These are phyloP conservation scores for Cercophora samala DNA, from an alignment of 495 filamentous ascomycete genomes.

Conservation along the genomic window DNA sequence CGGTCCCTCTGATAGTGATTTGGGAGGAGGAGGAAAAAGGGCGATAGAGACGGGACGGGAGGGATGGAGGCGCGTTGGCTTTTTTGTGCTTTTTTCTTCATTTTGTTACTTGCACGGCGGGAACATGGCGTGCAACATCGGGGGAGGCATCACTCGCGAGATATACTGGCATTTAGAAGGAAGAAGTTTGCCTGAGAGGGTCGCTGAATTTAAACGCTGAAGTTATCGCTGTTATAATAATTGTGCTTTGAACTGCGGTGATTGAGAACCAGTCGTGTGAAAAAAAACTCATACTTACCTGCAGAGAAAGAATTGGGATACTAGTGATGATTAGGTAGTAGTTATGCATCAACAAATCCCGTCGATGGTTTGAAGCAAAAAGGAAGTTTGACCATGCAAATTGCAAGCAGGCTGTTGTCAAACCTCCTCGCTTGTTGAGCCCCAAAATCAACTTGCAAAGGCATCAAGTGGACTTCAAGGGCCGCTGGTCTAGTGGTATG, in stretches of 20 bases:
- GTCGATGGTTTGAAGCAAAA: too few relatives aligned
- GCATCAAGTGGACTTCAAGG: background rate
- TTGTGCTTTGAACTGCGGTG: too few relatives aligned
- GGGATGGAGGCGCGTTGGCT: background rate
- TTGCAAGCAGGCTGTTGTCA: too few relatives aligned
- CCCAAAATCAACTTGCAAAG: background rate
- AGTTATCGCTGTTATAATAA: too few relatives aligned
- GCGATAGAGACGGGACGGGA: background rate
- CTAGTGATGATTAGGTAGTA: too few relatives aligned
- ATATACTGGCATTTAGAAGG: background rate
- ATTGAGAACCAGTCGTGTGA: too few relatives aligned
- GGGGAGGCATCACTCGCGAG: background rate
- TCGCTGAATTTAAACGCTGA: too few relatives aligned
- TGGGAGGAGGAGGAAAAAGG: background rate
- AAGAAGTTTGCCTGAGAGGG: background rate
- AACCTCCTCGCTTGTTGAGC: background rate
- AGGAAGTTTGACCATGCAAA: too few relatives aligned
- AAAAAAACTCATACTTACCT: too few relatives aligned
- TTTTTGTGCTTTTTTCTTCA: background rate
- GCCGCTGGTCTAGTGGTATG: conserved; percentile 8
- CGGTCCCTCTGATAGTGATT: background rate
- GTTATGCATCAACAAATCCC: too few relatives aligned
- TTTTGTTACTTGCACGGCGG: background rate
- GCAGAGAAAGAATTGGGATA: too few relatives aligned
- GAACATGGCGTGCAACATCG: background rate